phyloP scores from a whole-genome alignment of 2,329 filamentous ascomycete species.

The Fusarium mexicanum region DNA sequence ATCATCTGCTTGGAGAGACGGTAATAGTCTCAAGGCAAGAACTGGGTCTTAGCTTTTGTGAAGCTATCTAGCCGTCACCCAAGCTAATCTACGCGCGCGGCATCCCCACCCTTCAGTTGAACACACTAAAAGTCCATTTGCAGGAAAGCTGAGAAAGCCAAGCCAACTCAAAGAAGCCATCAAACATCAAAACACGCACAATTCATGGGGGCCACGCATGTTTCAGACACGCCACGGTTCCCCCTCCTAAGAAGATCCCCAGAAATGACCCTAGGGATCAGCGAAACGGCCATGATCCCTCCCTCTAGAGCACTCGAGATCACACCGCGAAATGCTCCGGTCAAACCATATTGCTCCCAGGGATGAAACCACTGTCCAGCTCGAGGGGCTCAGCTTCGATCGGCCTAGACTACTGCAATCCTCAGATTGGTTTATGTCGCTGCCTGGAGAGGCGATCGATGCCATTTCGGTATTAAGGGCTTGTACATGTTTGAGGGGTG shows the following conservation, averaged over 20 bases:
- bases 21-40: background rate
- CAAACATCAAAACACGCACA: conserved; percentile 6
- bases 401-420: conserved; percentile 10
- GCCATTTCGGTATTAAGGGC: conserved; percentile 25
- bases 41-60: background rate
- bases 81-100: conserved; percentile 33
- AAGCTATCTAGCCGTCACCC: background rate
- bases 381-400: conserved; percentile 20
- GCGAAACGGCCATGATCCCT: conserved; percentile 23
- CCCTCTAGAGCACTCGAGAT: background rate
- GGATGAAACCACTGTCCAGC: background rate
- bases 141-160: conserved; percentile 20
- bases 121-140: background rate
- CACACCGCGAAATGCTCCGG: conserved; percentile 16
- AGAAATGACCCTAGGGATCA: conserved; percentile 23
- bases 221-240: conserved; percentile 29
- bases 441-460: conserved; percentile 34
- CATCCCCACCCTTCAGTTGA: conserved; percentile 26
- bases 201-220: conserved; percentile 20
- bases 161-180: conserved; percentile 6
- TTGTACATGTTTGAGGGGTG: conserved; percentile 13
- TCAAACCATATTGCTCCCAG: background rate
- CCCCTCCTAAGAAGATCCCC: conserved; percentile 10
- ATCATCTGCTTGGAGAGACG: background rate
- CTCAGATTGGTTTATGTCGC: conserved; percentile 30